Evolutionary conservation across 2,329 filamentous ascomycete species (phyloP), one percentile per base, ranked within the genome.

Genomic region (Didymella exigua): DNA sequence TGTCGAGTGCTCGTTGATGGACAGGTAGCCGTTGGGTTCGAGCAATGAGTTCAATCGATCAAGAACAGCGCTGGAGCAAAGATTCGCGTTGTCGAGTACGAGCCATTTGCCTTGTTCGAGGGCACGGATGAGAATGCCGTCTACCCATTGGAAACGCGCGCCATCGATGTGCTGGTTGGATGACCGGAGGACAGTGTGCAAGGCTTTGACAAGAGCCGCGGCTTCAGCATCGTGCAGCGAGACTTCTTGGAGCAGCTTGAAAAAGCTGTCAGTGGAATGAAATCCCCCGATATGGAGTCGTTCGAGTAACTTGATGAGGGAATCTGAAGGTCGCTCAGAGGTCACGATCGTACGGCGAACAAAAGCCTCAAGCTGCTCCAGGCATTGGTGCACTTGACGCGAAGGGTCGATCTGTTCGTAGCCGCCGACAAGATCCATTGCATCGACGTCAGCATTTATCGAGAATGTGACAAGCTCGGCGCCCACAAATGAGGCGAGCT

Each of bases 381-480:
- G 69, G 60, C 85, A 80, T n/a, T 80, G 78, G 49, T 89, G 87
- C 4, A 90, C 79, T 58, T 89, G 85, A 50, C 93, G 84, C 46
- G 89, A 82, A 19, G 90, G 86, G 71, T 99, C 95, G 16, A 91
- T 87, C 75, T 99, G 95, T 73, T 99, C 95, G 70, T 96, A 99
- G 0, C 95, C 95, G 68, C 95, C 95, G 52, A 99, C 91, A 51
- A 99, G 85, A 75, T 99, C 95, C 87, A 96, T 96, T 0, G 93
- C 93, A 73, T 99, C 95, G 38, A 96, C 90, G 66, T 99, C 96
- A 6, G 93, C 89, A 70, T 96, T 99, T 77, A 99, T 86, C 0
- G 93, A 87, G 66, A 98, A 90, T 14, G 91, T 89, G 27, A 93
- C 84, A 3, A 98, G 79, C 1, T 86, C 81, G 50, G 89, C 89